These are phyloP conservation scores for Heterobasidion irregulare DNA, from an alignment of 1,284 basidiomycete genomes.

Conservation along the genomic window DNA sequence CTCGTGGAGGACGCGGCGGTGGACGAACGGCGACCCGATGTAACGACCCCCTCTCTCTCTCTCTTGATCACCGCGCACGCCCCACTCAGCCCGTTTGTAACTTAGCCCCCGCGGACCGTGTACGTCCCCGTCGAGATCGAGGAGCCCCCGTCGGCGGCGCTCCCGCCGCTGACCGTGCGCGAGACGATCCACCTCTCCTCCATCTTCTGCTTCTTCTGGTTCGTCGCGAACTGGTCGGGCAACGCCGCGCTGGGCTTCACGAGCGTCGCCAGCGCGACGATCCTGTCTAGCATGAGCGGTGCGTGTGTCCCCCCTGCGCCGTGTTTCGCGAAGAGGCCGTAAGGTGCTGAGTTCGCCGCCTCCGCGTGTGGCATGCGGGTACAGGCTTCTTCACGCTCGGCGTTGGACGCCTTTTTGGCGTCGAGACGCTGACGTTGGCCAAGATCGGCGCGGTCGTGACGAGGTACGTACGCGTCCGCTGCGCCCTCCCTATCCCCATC, in stretches of 20 bases:
- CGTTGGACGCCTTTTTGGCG: slow-evolving; percentile 76
- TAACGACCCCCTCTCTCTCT: neutral
- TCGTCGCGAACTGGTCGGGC: slow-evolving; percentile 85
- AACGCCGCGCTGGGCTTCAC: slow-evolving; percentile 81
- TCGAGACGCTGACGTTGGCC: slow-evolving; percentile 70
- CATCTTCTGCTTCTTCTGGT: slow-evolving; percentile 82
- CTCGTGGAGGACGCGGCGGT: slow-evolving; percentile 14
- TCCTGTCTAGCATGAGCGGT: slow-evolving; percentile 87
- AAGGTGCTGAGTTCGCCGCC: too few species aligned
- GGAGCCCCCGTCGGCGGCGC: slow-evolving; percentile 5
- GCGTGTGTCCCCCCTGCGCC: slow-evolving; percentile 20
- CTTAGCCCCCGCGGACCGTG: neutral
- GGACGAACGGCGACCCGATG: neutral
- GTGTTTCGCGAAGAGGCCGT: too few species aligned
- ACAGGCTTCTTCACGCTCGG: slow-evolving; percentile 91
- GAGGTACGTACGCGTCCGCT: slow-evolving; percentile 41
- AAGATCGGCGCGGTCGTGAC: slow-evolving; percentile 79
- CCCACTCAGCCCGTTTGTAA: too few species aligned
- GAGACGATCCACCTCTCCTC: slow-evolving; percentile 77
- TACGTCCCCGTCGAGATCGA: slow-evolving; percentile 6
- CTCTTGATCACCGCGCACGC: too few species aligned
- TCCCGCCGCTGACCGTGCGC: slow-evolving; percentile 47
- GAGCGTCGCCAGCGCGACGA: slow-evolving; percentile 86
- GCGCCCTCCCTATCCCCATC: too few species aligned
- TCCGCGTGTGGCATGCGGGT: neutral